Evolutionary conservation across 2,329 filamentous ascomycete genomes (phyloP).

Genomic region (Chrysoporthe cubensis): DNA sequence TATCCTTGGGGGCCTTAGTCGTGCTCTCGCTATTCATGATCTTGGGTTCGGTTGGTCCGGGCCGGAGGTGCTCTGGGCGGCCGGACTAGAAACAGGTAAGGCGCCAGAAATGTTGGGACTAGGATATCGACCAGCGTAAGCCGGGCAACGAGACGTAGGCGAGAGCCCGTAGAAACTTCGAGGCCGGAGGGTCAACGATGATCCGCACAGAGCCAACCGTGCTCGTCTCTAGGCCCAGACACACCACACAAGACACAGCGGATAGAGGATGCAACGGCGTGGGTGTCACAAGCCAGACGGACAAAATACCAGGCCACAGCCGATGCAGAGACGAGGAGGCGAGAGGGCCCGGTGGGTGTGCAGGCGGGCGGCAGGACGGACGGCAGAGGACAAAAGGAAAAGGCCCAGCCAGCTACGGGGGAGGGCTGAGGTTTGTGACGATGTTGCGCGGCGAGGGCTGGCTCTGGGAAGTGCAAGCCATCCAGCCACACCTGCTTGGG

Average conservation of each 20-base stretch:
- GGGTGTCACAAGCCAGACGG: not conserved
- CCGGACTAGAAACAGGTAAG: constrained; percentile 9
- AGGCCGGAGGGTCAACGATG: not conserved
- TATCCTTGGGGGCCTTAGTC: constrained; percentile 73
- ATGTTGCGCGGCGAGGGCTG: not conserved
- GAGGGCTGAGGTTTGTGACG: not conserved
- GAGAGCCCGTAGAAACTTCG: not conserved
- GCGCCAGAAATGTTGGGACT: constrained; percentile 9
- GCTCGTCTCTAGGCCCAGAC: not conserved
- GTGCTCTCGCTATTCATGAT: constrained; percentile 43
- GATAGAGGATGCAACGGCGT: not conserved
- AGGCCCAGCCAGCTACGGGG: not conserved
- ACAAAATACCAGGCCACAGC: not conserved
- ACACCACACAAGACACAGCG: not conserved
- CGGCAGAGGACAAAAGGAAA: constrained; percentile 8
- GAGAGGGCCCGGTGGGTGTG: not conserved
- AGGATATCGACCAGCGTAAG: constrained; percentile 8
- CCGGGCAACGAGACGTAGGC: not conserved
- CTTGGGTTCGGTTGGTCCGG: constrained; percentile 35
- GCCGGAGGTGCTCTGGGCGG: constrained; percentile 12
- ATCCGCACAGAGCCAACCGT: not conserved
- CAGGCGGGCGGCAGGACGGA: not conserved
- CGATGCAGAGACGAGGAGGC: not conserved
- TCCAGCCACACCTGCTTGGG: constrained; percentile 24
- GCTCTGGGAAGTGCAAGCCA: constrained; percentile 5